Conservation (phyloP, 257 asterid genomes). For the Echites panduratus region DNA sequence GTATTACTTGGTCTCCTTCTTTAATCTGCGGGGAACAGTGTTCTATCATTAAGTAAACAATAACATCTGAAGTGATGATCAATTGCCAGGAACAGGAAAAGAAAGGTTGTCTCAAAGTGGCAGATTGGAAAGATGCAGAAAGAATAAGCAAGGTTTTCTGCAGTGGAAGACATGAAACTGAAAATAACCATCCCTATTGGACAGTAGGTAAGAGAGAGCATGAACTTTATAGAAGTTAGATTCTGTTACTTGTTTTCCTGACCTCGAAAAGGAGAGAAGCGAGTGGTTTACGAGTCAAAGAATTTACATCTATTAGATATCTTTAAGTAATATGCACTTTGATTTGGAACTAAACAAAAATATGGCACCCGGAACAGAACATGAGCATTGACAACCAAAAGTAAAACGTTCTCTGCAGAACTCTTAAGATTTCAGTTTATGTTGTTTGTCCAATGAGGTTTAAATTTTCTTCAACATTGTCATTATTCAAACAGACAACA, state of each 20-base stretch:
- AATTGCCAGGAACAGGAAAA: neutral
- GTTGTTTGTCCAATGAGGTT: neutral
- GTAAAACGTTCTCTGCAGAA: neutral
- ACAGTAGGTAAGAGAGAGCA: neutral
- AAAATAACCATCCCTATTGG: neutral
- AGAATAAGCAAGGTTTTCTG: neutral
- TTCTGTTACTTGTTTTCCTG: neutral
- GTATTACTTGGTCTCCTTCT: constrained; percentile 73
- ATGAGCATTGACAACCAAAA: neutral
- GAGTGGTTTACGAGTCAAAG: neutral
- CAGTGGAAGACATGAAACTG: neutral
- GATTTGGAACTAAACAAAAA: no score
- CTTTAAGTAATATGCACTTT: no score
- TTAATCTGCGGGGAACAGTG: constrained; percentile 45
- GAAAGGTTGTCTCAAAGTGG: neutral
- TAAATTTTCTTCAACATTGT: neutral
- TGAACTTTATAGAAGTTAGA: no score
- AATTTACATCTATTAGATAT: neutral
- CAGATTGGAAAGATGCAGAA: neutral
- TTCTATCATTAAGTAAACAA: neutral
- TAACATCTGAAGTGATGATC: neutral
- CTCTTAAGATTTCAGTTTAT: neutral
- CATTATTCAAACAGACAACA: constrained; percentile 5
- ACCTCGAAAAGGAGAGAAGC: neutral
- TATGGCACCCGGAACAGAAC: neutral